Conservation (phyloP, 768 basidiomycete genomes). For the Russula griseocarnosa region DNA sequence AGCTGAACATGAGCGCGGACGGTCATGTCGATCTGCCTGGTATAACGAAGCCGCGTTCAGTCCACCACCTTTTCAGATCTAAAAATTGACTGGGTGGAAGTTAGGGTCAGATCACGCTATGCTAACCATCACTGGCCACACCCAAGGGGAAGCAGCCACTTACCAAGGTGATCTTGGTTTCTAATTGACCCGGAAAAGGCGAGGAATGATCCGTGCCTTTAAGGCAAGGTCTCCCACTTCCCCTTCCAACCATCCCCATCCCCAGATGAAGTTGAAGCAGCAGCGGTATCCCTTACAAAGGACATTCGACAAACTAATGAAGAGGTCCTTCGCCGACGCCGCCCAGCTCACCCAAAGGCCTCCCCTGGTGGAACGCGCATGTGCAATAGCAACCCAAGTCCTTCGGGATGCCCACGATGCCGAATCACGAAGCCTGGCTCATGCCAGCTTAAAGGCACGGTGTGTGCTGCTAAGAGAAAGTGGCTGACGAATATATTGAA, state of each 20-base stretch:
- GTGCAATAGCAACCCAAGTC: neutral
- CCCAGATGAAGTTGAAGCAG: neutral
- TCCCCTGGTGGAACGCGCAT: neutral
- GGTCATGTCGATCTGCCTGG: neutral
- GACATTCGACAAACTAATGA: neutral
- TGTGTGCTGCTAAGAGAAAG: neutral
- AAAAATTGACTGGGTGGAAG: neutral
- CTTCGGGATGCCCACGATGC: accelerated
- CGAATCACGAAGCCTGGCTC: accelerated
- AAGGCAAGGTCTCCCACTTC: accelerated
- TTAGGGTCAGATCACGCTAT: neutral
- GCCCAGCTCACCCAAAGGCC: neutral
- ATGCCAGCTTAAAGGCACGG: neutral
- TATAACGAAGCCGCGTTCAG: neutral
- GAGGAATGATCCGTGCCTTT: neutral
- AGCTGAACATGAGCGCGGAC: neutral
- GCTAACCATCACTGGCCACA: neutral
- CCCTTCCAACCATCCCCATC: neutral
- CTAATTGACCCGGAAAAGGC: neutral
- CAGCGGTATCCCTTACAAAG: neutral
- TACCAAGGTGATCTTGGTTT: neutral
- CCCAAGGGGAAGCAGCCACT: accelerated
- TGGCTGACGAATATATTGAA: neutral
- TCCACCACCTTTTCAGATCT: neutral
- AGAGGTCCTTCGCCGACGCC: neutral